phyloP scores from a whole-genome alignment of 2,329 filamentous ascomycete genomes.

The Ophiostoma tasmaniense region DNA sequence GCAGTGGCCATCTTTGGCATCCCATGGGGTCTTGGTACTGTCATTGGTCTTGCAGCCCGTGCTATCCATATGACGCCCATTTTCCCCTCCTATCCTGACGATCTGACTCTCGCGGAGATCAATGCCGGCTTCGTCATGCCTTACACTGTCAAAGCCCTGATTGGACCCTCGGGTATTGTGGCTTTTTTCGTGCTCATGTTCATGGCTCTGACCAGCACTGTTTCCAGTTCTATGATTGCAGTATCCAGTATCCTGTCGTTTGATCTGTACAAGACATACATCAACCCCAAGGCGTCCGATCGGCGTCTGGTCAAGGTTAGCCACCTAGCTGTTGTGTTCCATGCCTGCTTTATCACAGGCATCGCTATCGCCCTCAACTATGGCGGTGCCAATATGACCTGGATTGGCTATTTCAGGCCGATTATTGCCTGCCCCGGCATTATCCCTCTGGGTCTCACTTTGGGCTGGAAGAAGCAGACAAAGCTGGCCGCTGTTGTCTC shows the following conservation, averaged over 20 bases:
- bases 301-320: conserved; percentile 26
- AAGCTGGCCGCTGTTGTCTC: conserved; percentile 29
- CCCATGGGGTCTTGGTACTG: conserved; percentile 30
- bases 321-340: conserved; percentile 29
- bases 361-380: conserved; percentile 31
- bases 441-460: conserved; percentile 30
- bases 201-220: conserved; percentile 39
- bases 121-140: conserved; percentile 28
- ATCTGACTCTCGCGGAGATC: conserved; percentile 25
- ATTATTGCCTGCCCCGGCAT: conserved; percentile 27
- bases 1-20: conserved; percentile 31
- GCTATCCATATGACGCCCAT: conserved; percentile 24
- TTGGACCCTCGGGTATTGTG: conserved; percentile 29
- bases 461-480: conserved; percentile 32
- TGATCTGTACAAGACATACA: conserved; percentile 33
- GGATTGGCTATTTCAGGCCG: conserved; percentile 28
- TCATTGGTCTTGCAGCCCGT: conserved; percentile 29
- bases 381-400: conserved; percentile 31
- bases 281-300: conserved; percentile 25
- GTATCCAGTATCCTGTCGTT: conserved; percentile 32
- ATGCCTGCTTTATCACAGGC: conserved; percentile 28
- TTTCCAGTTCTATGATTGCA: conserved; percentile 36
- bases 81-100: conserved; percentile 28
- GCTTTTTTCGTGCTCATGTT: conserved; percentile 35
- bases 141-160: conserved; percentile 28